Conservation (phyloP, 2,329 filamentous ascomycete species). For the Microdochium paspali region DNA sequence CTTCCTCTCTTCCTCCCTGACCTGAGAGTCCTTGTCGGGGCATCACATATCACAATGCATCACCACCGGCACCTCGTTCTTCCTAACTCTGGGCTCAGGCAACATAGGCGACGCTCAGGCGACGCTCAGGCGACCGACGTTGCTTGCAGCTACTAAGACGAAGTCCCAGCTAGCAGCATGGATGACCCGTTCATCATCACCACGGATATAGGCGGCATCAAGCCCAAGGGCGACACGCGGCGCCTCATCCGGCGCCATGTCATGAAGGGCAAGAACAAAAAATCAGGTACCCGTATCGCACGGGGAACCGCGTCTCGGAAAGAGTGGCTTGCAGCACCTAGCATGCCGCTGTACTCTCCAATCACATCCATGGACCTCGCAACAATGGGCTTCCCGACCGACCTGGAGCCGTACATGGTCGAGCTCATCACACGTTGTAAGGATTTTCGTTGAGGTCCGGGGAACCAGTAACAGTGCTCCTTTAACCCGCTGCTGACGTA, state of each 20-base stretch:
- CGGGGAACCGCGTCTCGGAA: too few relatives aligned
- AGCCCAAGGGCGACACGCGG: neutral
- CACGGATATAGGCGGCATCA: neutral
- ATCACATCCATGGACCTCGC: neutral
- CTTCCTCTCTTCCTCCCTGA: too few relatives aligned
- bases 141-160: too few relatives aligned
- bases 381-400: neutral
- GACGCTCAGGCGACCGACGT: too few relatives aligned
- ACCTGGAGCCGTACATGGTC: neutral
- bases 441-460: too few relatives aligned
- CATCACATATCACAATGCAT: too few relatives aligned
- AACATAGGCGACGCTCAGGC: too few relatives aligned
- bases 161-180: neutral
- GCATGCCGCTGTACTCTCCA: neutral
- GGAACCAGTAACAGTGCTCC: too few relatives aligned
- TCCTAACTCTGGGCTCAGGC: too few relatives aligned
- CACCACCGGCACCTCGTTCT: too few relatives aligned
- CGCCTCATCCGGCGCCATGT: neutral
- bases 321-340: neutral
- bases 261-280: slow-evolving; percentile 1
- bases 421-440: neutral
- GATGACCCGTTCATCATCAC: neutral
- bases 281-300: too few relatives aligned
- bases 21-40: too few relatives aligned
- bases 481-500: neutral